Percentiles rank a stretch among this genome's conserved stretches.
Conservation (phyloP, 805 yeast genomes). For the Cyberlindnera saturnus region DNA sequence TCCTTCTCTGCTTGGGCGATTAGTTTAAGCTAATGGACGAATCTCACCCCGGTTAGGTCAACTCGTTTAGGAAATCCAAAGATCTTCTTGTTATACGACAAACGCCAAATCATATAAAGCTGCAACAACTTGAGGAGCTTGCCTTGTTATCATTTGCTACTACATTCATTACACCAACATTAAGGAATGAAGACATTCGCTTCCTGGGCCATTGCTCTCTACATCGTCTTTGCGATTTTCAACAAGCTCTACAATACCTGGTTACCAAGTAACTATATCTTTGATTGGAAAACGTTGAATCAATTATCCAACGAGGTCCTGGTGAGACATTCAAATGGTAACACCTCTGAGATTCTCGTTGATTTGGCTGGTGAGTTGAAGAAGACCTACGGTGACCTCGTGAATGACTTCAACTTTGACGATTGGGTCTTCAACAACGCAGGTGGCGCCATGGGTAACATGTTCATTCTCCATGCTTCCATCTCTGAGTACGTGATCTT, state of each 20-base stretch:
- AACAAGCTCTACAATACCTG: slow-evolving; percentile 46
- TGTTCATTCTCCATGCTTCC: slow-evolving; percentile 94
- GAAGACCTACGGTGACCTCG: slow-evolving; percentile 61
- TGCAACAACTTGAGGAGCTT: no score
- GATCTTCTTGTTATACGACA: no score
- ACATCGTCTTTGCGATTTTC: slow-evolving; percentile 26
- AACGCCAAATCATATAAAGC: no score
- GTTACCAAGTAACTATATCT: slow-evolving; percentile 67
- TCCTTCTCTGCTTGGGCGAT: no score
- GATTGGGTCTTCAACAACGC: slow-evolving; percentile 98
- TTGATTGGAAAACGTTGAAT: slow-evolving; percentile 61
- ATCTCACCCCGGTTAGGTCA: no score
- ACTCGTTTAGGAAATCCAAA: no score
- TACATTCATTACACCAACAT: no score
- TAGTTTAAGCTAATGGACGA: no score
- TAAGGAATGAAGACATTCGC: not conserved
- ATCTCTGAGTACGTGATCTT: slow-evolving; percentile 87
- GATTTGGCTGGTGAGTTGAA: slow-evolving; percentile 56
- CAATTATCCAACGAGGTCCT: slow-evolving; percentile 50
- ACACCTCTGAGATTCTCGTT: slow-evolving; percentile 56
- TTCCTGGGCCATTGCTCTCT: slow-evolving; percentile 12
- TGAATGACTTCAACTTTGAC: slow-evolving; percentile 66
- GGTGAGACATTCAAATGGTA: slow-evolving; percentile 45
- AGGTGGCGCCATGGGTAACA: slow-evolving; percentile 97
- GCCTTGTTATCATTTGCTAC: no score